A percentile compares a stretch with the other conserved stretches of the same genome.
phyloP scores from a whole-genome alignment of 2,329 filamentous ascomycete genomes.

The Corynespora cassiicola region DNA sequence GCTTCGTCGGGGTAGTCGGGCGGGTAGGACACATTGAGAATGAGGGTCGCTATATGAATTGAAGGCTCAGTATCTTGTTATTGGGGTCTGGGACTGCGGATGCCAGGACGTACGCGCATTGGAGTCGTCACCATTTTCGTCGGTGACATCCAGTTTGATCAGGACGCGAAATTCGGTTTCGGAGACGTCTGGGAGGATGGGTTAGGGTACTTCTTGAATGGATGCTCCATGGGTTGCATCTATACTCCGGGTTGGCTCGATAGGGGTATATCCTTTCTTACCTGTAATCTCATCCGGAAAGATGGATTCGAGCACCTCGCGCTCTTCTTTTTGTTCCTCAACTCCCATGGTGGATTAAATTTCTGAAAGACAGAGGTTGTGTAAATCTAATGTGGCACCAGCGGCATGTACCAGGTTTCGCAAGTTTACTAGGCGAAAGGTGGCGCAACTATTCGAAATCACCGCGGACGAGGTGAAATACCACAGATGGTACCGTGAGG shows the following conservation, averaged over 20 bases:
- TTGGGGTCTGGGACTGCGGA: too few species aligned
- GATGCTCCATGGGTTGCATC: too few species aligned
- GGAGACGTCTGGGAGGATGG: conserved; percentile 72
- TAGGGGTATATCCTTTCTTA: conserved; percentile 45
- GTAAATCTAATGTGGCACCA: too few species aligned
- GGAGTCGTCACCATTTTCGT: conserved; percentile 65
- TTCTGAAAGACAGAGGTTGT: too few species aligned
- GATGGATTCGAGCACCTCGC: conserved; percentile 97
- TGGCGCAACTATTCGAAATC: conserved; percentile 50
- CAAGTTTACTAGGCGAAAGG: too few species aligned
- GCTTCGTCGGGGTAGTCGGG: conserved; percentile 87
- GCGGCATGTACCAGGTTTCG: too few species aligned
- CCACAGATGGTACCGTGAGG: too few species aligned
- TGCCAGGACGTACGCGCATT: conserved; percentile 59
- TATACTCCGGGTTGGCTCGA: not conserved
- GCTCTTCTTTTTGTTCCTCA: conserved; percentile 94
- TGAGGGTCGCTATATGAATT: conserved; percentile 72
- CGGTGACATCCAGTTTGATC: conserved; percentile 79
- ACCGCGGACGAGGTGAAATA: too few species aligned
- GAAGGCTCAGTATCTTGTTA: too few species aligned
- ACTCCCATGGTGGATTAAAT: conserved; percentile 55
- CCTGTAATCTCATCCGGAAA: conserved; percentile 97
- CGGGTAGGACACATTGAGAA: conserved; percentile 89
- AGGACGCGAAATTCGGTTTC: conserved; percentile 88
- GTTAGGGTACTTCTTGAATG: too few species aligned